These are phyloP conservation scores for Firmiana major DNA, from an alignment of 345 rosid genomes.

Conservation along the genomic window DNA sequence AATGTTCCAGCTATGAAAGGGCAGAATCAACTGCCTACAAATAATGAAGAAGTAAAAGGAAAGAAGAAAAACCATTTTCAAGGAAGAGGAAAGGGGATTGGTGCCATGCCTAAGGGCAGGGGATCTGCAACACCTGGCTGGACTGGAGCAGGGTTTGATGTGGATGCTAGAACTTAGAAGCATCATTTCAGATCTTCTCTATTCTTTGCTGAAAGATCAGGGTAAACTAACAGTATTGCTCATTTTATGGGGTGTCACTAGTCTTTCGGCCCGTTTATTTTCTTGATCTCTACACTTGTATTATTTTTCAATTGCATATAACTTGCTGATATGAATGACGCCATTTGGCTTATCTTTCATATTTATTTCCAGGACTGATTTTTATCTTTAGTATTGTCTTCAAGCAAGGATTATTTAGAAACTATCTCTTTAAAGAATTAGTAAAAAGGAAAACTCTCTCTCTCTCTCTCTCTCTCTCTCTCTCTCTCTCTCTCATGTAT, in stretches of 20 bases:
- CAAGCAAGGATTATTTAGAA: background rate
- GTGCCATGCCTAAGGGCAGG: constrained; percentile 53
- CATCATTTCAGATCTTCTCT: constrained; percentile 7
- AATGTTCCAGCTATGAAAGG: constrained; percentile 23
- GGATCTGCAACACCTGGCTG: constrained; percentile 58
- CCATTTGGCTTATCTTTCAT: constrained; percentile 6
- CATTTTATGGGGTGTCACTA: constrained; percentile 1
- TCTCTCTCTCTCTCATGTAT: background rate
- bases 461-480: background rate
- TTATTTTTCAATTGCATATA: constrained; percentile 15
- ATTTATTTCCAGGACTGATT: background rate
- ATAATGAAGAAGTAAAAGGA: constrained; percentile 53
- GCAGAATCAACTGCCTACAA: constrained; percentile 37
- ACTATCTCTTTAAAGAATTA: background rate
- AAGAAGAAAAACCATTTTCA: constrained; percentile 55
- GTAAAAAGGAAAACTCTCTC: background rate
- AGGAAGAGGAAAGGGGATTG: constrained; percentile 66
- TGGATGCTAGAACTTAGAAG: constrained; percentile 55
- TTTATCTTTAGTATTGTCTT: background rate
- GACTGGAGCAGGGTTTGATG: constrained; percentile 78
- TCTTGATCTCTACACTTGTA: background rate
- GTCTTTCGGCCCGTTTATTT: constrained; percentile 12
- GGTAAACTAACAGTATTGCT: background rate
- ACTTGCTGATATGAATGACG: constrained; percentile 3
- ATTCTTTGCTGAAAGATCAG: constrained; percentile 14